Percentiles rank a stretch among this genome's conserved stretches.
Evolutionary conservation across 192 early-diverging fungal species (phyloP).

Genomic region (Dispira simplex): DNA sequence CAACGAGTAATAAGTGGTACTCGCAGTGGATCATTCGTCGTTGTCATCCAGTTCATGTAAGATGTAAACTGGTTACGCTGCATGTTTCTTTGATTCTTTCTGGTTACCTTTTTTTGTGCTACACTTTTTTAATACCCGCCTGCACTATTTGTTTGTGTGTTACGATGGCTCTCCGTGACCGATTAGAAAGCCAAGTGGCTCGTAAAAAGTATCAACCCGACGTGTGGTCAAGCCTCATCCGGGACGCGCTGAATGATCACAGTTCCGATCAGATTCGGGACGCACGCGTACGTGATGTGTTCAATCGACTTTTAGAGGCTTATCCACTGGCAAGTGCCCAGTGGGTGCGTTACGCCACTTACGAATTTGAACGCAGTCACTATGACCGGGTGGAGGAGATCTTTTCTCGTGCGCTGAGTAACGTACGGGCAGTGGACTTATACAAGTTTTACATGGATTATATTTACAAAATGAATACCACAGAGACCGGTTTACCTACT

Average conservation of each 20-base stretch:
- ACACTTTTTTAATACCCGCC: too few relatives aligned
- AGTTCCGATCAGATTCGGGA: too few relatives aligned
- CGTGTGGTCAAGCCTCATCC: neutral
- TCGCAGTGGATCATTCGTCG: too few relatives aligned
- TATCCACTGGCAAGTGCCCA: constrained; percentile 72
- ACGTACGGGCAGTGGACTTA: constrained; percentile 71
- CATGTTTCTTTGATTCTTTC: too few relatives aligned
- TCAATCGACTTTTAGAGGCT: constrained; percentile 49
- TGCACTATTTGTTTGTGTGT: too few relatives aligned
- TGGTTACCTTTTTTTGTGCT: too few relatives aligned
- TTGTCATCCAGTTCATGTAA: too few relatives aligned
- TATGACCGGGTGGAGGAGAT: constrained; percentile 66
- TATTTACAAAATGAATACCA: constrained; percentile 56
- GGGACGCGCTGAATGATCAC: too few relatives aligned
- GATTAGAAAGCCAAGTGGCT: neutral
- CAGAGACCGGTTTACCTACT: constrained; percentile 25
- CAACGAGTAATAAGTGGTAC: too few relatives aligned
- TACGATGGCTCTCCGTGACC: neutral
- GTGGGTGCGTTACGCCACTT: constrained; percentile 62
- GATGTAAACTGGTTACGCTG: too few relatives aligned
- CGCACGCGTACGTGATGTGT: constrained; percentile 35
- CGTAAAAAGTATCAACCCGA: neutral
- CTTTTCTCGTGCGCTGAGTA: constrained; percentile 65
- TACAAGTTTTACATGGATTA: constrained; percentile 85
- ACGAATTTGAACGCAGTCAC: constrained; percentile 64